Evolutionary conservation across 768 basidiomycete species (phyloP).

Genomic region (Termitomyces sp.): DNA sequence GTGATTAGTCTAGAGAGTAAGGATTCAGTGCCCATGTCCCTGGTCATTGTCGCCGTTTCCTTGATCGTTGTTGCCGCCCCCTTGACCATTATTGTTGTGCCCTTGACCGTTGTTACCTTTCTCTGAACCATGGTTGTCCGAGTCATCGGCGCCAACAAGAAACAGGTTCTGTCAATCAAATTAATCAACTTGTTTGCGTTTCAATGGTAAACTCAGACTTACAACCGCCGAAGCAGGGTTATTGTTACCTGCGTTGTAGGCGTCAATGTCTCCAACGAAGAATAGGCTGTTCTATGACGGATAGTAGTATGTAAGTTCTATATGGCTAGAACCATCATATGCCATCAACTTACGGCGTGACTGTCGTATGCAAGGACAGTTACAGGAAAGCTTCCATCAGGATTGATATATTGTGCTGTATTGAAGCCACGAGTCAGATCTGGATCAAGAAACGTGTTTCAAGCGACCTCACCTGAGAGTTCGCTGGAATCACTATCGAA

Average conservation of each 20-base stretch:
- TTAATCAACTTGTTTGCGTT: not conserved
- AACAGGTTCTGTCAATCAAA: constrained; percentile 13
- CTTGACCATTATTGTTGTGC: not conserved
- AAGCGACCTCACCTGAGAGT: constrained; percentile 31
- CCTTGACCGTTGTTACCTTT: not conserved
- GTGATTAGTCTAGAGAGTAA: not conserved
- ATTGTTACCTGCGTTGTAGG: constrained; percentile 32
- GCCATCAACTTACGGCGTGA: constrained; percentile 19
- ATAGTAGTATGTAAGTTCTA: not conserved
- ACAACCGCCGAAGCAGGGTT: constrained; percentile 30
- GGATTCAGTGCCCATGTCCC: not conserved
- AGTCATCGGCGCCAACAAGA: constrained; percentile 10
- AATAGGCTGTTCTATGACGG: constrained; percentile 31
- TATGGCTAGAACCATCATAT: not conserved
- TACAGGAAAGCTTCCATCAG: constrained; percentile 32
- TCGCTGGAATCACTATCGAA: constrained; percentile 32
- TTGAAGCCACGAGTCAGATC: not conserved
- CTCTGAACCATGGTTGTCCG: not conserved
- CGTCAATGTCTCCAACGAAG: constrained; percentile 39
- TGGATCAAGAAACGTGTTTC: not conserved
- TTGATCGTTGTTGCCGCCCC: not conserved
- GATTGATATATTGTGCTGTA: constrained; percentile 44
- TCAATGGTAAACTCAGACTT: constrained; percentile 16
- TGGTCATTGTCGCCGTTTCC: not conserved
- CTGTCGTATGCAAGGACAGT: constrained; percentile 38